Conservation (phyloP, 106 monocot genomes). For the Acorus calamus region DNA sequence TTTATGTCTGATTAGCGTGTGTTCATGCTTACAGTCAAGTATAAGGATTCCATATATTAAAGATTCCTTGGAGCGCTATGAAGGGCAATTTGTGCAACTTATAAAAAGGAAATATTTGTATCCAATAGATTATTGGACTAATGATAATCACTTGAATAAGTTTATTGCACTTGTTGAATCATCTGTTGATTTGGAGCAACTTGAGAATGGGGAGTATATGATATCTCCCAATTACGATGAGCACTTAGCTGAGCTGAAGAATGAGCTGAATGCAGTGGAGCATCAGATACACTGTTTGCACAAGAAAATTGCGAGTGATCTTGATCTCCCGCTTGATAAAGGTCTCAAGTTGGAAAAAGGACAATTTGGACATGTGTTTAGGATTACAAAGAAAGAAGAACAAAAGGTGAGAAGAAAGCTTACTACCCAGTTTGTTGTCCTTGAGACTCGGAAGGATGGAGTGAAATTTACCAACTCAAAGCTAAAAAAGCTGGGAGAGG, state of each 20-base stretch:
- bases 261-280: conserved; percentile 54
- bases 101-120: conserved; percentile 53
- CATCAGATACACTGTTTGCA: conserved; percentile 64
- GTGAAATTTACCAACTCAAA: conserved; percentile 85
- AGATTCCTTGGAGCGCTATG: conserved; percentile 53
- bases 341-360: conserved; percentile 83
- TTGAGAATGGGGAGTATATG: conserved; percentile 90
- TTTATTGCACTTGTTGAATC: conserved; percentile 70
- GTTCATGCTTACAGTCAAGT: conserved; percentile 46
- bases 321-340: conserved; percentile 80
- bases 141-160: conserved; percentile 44
- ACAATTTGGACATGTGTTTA: conserved; percentile 92
- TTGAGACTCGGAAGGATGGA: conserved; percentile 97
- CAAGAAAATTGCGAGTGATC: conserved; percentile 67
- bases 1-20: not conserved
- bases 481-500: conserved; percentile 80
- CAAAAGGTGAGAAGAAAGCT: conserved; percentile 93
- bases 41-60: conserved; percentile 69
- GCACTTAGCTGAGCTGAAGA: conserved; percentile 53
- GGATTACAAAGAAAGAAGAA: conserved; percentile 98
- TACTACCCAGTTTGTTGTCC: conserved; percentile 52
- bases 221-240: conserved; percentile 78
- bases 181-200: conserved; percentile 69
- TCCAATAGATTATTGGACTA: conserved; percentile 38
- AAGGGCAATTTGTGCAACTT: conserved; percentile 60